Conservation (phyloP, 2,329 filamentous ascomycete species). For the Gnomoniopsis smithogilvyi region DNA sequence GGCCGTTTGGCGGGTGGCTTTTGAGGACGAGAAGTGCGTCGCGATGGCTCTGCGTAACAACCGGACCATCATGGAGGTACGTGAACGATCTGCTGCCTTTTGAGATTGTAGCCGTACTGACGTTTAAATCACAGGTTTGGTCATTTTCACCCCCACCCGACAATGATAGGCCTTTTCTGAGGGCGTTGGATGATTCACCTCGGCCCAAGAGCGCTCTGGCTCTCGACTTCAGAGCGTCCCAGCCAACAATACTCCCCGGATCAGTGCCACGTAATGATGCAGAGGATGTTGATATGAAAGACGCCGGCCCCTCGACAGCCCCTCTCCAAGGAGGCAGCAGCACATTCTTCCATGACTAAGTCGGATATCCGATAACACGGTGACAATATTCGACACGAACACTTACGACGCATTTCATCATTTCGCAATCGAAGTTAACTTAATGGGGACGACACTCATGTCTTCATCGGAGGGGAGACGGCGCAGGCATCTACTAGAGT, state of each 20-base stretch:
- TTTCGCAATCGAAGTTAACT: background rate
- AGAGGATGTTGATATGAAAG: conserved; percentile 54
- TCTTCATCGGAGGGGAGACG: background rate
- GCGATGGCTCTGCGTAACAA: conserved; percentile 84
- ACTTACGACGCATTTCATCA: background rate
- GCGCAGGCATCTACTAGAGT: background rate
- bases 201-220: conserved; percentile 51
- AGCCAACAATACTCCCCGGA: conserved; percentile 27
- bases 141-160: conserved; percentile 88
- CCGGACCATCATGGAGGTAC: conserved; percentile 95
- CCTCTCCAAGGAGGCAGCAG: conserved; percentile 44
- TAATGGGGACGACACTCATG: background rate
- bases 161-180: conserved; percentile 49
- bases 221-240: conserved; percentile 38
- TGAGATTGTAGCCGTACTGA: background rate
- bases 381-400: background rate
- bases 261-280: conserved; percentile 31
- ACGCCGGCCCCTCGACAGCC: conserved; percentile 53
- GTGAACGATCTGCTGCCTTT: conserved; percentile 25
- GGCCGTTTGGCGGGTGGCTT: conserved; percentile 95
- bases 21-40: conserved; percentile 97
- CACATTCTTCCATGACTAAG: conserved; percentile 49
- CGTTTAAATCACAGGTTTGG: conserved; percentile 65
- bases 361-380: background rate
- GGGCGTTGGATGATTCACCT: conserved; percentile 40